Conservation (phyloP, 805 yeast genomes). For the Yamadazyma olivae region DNA sequence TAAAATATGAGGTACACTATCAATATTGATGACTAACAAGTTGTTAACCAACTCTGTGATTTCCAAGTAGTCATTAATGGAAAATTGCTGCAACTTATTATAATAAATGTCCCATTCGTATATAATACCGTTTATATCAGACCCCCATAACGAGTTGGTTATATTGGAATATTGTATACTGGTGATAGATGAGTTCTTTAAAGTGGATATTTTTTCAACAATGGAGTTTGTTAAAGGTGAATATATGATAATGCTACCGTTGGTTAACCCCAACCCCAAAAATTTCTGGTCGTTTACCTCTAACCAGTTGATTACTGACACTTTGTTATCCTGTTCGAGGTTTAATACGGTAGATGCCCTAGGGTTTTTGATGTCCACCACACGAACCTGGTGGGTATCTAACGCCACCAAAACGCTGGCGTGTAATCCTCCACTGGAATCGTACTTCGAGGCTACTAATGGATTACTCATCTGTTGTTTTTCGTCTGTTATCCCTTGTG, state of each 20-base stretch:
- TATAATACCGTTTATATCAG: slow-evolving; percentile 56
- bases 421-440: slow-evolving; percentile 57
- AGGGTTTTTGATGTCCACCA: slow-evolving; percentile 49
- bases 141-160: slow-evolving; percentile 51
- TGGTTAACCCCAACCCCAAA: slow-evolving; percentile 61
- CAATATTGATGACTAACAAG: slow-evolving; percentile 24
- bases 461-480: slow-evolving; percentile 25
- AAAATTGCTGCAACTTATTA: slow-evolving; percentile 39
- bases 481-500: too few species aligned
- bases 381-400: slow-evolving; percentile 67
- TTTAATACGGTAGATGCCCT: slow-evolving; percentile 47
- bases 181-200: slow-evolving; percentile 43
- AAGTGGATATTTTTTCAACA: slow-evolving; percentile 47
- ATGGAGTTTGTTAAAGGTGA: slow-evolving; percentile 65
- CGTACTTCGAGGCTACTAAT: slow-evolving; percentile 48
- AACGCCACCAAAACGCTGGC: slow-evolving; percentile 67
- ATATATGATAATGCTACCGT: slow-evolving; percentile 62
- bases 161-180: slow-evolving; percentile 45
- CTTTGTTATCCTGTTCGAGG: slow-evolving; percentile 49
- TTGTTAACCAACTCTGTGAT: slow-evolving; percentile 32
- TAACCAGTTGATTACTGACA: slow-evolving; percentile 56
- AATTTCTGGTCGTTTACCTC: slow-evolving; percentile 32
- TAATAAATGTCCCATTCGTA: slow-evolving; percentile 60
- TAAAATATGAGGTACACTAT: slow-evolving; percentile 44
- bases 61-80: slow-evolving; percentile 34